A percentile compares a stretch with the other conserved stretches of the same genome.
Conservation (phyloP, 1,284 basidiomycete species). For the Sutorius eximius region DNA sequence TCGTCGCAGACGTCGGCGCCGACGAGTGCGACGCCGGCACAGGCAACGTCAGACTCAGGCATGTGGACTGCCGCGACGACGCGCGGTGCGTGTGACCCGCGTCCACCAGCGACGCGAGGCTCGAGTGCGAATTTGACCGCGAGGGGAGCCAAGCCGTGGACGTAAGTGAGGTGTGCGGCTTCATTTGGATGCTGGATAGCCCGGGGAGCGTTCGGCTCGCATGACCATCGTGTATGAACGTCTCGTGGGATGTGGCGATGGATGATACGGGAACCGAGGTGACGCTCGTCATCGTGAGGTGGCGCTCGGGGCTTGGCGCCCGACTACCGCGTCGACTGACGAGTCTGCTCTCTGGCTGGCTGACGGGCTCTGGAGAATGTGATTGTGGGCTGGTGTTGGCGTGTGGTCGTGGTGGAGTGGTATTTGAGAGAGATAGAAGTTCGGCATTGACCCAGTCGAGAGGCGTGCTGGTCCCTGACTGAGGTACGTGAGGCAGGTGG, state of each 20-base stretch:
- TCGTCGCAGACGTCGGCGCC: background rate
- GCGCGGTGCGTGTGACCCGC: slow-evolving; percentile 2
- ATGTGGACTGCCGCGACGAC: slow-evolving; percentile 4
- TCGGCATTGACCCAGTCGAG: slow-evolving; percentile 84
- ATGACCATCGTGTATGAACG: slow-evolving; percentile 52
- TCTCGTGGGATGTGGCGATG: slow-evolving; percentile 35
- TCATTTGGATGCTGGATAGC: slow-evolving; percentile 62
- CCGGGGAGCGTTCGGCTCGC: slow-evolving; percentile 52
- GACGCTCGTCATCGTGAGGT: slow-evolving; percentile 19
- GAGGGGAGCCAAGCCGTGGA: slow-evolving; percentile 39
- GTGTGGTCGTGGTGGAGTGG: slow-evolving; percentile 27
- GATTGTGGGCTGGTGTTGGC: slow-evolving; percentile 16
- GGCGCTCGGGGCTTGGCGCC: slow-evolving; percentile 50
- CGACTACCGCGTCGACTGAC: slow-evolving; percentile 49
- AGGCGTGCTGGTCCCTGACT: slow-evolving; percentile 43
- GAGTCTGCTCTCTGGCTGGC: slow-evolving; percentile 38
- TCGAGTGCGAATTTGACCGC: slow-evolving; percentile 39
- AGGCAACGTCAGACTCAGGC: background rate
- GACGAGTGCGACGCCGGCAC: background rate
- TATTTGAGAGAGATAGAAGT: slow-evolving; percentile 59
- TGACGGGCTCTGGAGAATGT: slow-evolving; percentile 26
- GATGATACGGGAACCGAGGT: background rate
- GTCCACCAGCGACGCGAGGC: slow-evolving; percentile 28
- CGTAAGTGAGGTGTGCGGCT: slow-evolving; percentile 46
- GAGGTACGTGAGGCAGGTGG: slow-evolving; percentile 49